Evolutionary conservation across 495 filamentous ascomycete genomes (phyloP).

Genomic region (Tuber umbilicatum): DNA sequence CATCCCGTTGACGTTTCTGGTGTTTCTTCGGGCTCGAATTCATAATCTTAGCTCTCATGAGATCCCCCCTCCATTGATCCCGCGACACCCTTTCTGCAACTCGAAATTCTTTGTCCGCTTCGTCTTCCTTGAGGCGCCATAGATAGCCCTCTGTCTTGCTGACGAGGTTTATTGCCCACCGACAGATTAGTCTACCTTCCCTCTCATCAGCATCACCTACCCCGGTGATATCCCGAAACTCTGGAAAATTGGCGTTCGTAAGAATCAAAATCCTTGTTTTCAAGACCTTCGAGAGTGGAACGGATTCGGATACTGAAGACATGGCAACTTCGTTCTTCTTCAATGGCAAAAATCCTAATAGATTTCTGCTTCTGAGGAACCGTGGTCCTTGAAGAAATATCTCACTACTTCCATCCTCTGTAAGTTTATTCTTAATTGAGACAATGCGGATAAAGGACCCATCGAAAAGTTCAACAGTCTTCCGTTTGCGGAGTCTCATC

Average conservation of each 20-base stretch:
- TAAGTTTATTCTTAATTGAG: slow-evolving; percentile 30
- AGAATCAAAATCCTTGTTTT: slow-evolving; percentile 33
- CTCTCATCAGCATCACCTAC: slow-evolving; percentile 18
- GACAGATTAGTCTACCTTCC: slow-evolving; percentile 32
- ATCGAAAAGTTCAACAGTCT: slow-evolving; percentile 34
- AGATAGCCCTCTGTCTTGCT: slow-evolving; percentile 31
- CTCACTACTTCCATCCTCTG: slow-evolving; percentile 11
- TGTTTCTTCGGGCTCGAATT: not conserved
- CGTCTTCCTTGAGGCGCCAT: slow-evolving; percentile 35
- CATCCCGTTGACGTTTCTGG: not conserved
- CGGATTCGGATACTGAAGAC: slow-evolving; percentile 18
- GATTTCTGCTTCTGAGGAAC: slow-evolving; percentile 30
- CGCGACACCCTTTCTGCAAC: slow-evolving; percentile 27
- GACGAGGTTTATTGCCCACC: slow-evolving; percentile 29
- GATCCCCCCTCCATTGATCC: slow-evolving; percentile 28
- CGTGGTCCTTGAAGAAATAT: slow-evolving; percentile 23
- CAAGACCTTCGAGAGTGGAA: slow-evolving; percentile 21
- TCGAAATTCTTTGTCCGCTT: slow-evolving; percentile 35
- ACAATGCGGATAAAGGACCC: slow-evolving; percentile 38
- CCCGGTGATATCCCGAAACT: slow-evolving; percentile 21
- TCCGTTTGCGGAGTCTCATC: slow-evolving; percentile 24
- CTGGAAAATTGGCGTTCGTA: slow-evolving; percentile 39
- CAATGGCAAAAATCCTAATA: slow-evolving; percentile 27
- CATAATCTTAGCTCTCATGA: slow-evolving; percentile 11
- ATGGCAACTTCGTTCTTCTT: slow-evolving; percentile 40